Conservation (phyloP, 306 rosid species). For the Rosa rugosa region DNA sequence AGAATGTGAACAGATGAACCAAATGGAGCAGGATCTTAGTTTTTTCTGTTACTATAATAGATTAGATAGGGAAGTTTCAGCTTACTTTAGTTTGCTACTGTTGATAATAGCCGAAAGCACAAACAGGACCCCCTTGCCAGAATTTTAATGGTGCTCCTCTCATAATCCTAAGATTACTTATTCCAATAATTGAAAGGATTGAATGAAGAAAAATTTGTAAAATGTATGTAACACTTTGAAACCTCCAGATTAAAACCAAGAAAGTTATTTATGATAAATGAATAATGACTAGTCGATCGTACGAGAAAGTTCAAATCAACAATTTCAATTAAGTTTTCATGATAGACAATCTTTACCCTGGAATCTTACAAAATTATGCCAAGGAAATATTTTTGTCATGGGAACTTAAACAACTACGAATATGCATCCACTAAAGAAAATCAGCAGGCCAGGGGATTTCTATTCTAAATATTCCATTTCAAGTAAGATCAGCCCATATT, state of each 20-base stretch:
- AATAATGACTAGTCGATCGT: not conserved
- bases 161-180: not conserved
- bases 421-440: slow-evolving; percentile 1
- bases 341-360: not conserved
- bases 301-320: not conserved
- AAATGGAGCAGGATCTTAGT: too few relatives aligned
- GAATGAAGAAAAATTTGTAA: not conserved
- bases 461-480: not conserved
- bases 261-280: not conserved
- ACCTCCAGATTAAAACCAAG: not conserved
- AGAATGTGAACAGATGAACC: too few relatives aligned
- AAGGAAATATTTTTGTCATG: not conserved
- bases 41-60: too few relatives aligned
- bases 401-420: not conserved
- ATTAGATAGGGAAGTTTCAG: not conserved
- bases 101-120: not conserved
- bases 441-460: not conserved
- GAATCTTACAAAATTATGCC: not conserved
- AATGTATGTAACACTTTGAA: not conserved
- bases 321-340: not conserved
- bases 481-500: not conserved
- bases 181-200: not conserved
- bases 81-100: not conserved
- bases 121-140: not conserved
- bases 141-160: not conserved